Evolutionary conservation across 2,329 filamentous ascomycete genomes (phyloP), one percentile per base, ranked within the genome.

Genomic region (Penicillium palitans): DNA sequence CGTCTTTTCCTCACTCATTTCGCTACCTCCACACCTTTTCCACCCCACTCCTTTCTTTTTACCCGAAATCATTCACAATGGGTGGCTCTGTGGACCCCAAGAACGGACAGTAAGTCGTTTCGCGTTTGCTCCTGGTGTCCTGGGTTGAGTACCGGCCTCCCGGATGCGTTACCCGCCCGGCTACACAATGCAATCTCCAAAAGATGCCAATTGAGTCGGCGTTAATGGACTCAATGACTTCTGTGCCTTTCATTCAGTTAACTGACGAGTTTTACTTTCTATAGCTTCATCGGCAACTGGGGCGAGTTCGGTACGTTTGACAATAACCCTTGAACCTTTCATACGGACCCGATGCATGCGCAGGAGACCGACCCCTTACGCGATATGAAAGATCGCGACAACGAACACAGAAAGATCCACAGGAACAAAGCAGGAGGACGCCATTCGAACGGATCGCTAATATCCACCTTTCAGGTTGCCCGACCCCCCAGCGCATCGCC

Each of bases 281-380:
- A 66, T 69, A 93, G 90, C 75, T 92, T 81, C 77, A 79, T 93
- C 59, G 90, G 90, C 68, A 78, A 79, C 76, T 93, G 90, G 89
- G 90, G 90, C 71, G 79, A 81, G 71, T 79, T 93, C 66, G 90
- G 89, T 91, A 85, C 81, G 86, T 85, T 85, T 66, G 66, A 57
- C 47, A 41, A 57, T 59, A n/a, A 59, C 33, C 49, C 60, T 67
- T 55, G 41, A 58, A 47, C 19, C 42, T 55, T 59, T 62, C 46
- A 46, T 53, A 45, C 47, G 41, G 40, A 58, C 54, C 60, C 50
- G 42, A 66, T 55, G 37, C 61, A 59, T 52, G 55, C 50, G 44
- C 55, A 55, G 31, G 42, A 58, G 24, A 42, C 27, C 48, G 6
- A 48, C 33, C 52, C 48, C 35, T 15, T n/a, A 44, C n/a, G 31